Conservation (phyloP, 2,329 filamentous ascomycete genomes). For the Fusarium coicis region DNA sequence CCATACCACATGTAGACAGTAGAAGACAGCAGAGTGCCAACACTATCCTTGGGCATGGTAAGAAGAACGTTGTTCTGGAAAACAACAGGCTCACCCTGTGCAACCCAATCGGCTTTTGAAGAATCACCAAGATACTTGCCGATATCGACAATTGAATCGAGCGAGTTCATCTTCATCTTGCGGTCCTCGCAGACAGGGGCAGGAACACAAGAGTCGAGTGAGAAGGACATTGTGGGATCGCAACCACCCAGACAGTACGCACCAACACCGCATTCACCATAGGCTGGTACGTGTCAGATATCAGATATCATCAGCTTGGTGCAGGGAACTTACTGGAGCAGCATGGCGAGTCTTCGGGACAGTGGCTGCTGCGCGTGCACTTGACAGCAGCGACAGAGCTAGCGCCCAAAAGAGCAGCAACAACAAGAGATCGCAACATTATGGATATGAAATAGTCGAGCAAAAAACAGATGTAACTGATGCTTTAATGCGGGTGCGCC, state of each 20-base stretch:
- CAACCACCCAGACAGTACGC: constrained; percentile 97
- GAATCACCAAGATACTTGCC: constrained; percentile 88
- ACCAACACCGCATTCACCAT: constrained; percentile 91
- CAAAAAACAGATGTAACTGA: constrained; percentile 7
- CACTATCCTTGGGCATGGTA: constrained; percentile 88
- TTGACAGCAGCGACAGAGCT: constrained; percentile 46
- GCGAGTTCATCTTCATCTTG: constrained; percentile 77
- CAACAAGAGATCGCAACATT: constrained; percentile 49
- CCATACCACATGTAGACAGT: constrained; percentile 98
- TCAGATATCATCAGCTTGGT: background rate
- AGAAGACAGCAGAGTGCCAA: constrained; percentile 85
- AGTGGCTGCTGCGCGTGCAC: constrained; percentile 67
- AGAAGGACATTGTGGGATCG: constrained; percentile 86
- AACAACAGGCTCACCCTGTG: constrained; percentile 77
- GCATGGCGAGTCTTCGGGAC: constrained; percentile 78
- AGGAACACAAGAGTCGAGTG: constrained; percentile 85
- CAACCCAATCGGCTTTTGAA: constrained; percentile 85
- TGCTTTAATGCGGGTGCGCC: constrained; percentile 8
- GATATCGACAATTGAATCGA: constrained; percentile 76
- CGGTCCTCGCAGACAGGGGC: constrained; percentile 82
- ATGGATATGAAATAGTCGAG: constrained; percentile 27
- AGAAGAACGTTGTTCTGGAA: constrained; percentile 79
- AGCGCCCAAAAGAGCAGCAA: constrained; percentile 49
- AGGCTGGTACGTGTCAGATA: constrained; percentile 68
- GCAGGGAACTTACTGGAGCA: constrained; percentile 73